phyloP scores from a whole-genome alignment of 2,329 filamentous ascomycete species.

The Chrysosporium queenslandicum region DNA sequence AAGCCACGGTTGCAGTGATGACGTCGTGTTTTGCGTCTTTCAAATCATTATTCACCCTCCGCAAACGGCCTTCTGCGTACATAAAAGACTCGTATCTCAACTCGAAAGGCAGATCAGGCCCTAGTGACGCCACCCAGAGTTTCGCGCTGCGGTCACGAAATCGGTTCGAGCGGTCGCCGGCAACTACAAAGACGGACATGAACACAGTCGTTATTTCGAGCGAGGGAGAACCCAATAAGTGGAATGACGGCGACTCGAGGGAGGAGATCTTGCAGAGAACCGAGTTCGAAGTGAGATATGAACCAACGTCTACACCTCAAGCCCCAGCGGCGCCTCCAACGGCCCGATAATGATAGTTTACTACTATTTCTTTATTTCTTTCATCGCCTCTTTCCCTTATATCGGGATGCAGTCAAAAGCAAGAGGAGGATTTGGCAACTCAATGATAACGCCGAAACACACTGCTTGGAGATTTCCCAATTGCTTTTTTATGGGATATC shows the following conservation, averaged over 20 bases:
- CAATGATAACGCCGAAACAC: neutral
- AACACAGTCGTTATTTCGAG: conserved; percentile 11
- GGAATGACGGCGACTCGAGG: conserved; percentile 13
- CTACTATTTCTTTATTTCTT: neutral
- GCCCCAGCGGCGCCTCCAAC: neutral
- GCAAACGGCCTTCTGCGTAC: conserved; percentile 11
- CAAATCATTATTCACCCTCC: conserved; percentile 13
- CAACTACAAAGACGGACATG: neutral
- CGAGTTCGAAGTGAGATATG: conserved; percentile 14
- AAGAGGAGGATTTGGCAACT: neutral
- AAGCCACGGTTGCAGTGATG: conserved; percentile 14
- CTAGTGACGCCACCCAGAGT: neutral
- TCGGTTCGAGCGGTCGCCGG: neutral
- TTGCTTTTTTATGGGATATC: neutral
- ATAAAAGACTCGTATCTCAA: neutral
- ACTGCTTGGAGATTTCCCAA: neutral
- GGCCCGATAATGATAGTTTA: neutral
- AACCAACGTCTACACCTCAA: conserved; percentile 4
- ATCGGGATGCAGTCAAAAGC: neutral
- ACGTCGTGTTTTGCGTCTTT: conserved; percentile 15
- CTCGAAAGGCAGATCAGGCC: neutral
- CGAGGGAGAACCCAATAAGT: conserved; percentile 5
- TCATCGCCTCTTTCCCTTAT: neutral
- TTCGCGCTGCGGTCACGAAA: conserved; percentile 7
- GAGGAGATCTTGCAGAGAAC: conserved; percentile 15